These are phyloP conservation scores for Amborella trichopoda DNA, from an alignment of 164 flowering plant genomes.

Conservation along the genomic window DNA sequence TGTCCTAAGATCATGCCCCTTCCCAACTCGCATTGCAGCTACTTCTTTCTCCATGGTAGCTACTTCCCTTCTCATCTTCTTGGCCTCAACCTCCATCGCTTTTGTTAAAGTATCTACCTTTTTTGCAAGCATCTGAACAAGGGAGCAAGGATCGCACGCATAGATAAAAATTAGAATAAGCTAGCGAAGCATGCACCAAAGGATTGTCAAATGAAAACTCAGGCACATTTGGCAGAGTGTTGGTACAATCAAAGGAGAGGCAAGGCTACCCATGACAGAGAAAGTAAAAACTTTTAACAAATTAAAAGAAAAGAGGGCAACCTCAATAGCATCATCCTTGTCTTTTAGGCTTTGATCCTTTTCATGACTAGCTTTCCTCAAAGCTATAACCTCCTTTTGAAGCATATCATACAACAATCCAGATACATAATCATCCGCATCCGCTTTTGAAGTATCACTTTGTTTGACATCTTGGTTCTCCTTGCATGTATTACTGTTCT, in stretches of 20 bases:
- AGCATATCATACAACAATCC: conserved; percentile 50
- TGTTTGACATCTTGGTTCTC: conserved; percentile 12
- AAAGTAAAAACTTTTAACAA: not conserved
- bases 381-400: conserved; percentile 53
- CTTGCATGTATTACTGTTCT: conserved; percentile 6
- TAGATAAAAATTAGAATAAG: not conserved
- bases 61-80: conserved; percentile 66
- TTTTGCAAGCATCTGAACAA: conserved; percentile 51
- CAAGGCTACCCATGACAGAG: too few relatives aligned
- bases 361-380: conserved; percentile 53
- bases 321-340: conserved; percentile 74
- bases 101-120: conserved; percentile 62
- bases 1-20: conserved; percentile 31
- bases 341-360: conserved; percentile 60
- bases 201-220: too few relatives aligned
- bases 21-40: conserved; percentile 37
- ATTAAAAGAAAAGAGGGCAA: conserved; percentile 3
- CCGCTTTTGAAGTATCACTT: conserved; percentile 18
- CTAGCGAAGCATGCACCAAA: too few relatives aligned
- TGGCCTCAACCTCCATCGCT: conserved; percentile 71
- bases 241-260: too few relatives aligned
- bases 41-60: conserved; percentile 69
- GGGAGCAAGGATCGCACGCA: too few relatives aligned
- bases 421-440: conserved; percentile 41
- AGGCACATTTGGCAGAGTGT: too few relatives aligned